Evolutionary conservation across 2,329 filamentous ascomycete species (phyloP), one percentile per base, ranked within the genome.

Genomic region (Huntiella omanensis): DNA sequence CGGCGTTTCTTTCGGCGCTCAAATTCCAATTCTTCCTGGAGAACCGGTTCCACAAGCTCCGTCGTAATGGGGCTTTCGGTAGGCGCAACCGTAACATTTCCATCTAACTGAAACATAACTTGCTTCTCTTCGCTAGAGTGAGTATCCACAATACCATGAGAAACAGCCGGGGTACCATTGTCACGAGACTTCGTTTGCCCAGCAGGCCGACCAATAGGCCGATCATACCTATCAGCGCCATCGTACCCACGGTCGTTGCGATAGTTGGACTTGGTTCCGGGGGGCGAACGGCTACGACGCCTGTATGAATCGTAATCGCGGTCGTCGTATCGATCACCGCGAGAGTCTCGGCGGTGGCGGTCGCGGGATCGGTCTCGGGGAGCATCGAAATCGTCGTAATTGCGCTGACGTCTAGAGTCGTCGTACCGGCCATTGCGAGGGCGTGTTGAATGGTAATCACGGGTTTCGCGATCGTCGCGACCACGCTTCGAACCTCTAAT

Each of bases 1-100:
- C 87, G 79, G 49, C 82, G 76, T 58, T 81, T 85, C 22, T 86
- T 80, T 47, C 87, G 81, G 55, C 85, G 79, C 60, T 92, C 83
- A 55, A 94, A 82, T 56, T 88, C 71, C 53, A 82, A 78, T 51
- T 81, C 82, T 64, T 92, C 83, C 59, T 92, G 81, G 54, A 85
- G 59, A n/a, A 76, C 68, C 47, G 70, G 64, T 52, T 73, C 69
- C 10, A 40, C 16, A 16, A 42, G 12, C 10, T 39, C 12, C n/a
- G 28, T 17, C 10, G 33, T 15, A n/a, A 4, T 28, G 5, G 17
- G 33, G 17, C 16, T 41, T 40, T 49, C 38, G 15, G 40, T 44
- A n/a, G 47, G n/a, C 40, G 48, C 49, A 17, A 49, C 44, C 1
- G 44, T 37, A 33, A 43, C 44, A 13, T 43, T 43, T n/a, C 47